Base-by-base conservation (phyloP, 164 flowering plant genomes). In the Saururus chinensis region DNA sequence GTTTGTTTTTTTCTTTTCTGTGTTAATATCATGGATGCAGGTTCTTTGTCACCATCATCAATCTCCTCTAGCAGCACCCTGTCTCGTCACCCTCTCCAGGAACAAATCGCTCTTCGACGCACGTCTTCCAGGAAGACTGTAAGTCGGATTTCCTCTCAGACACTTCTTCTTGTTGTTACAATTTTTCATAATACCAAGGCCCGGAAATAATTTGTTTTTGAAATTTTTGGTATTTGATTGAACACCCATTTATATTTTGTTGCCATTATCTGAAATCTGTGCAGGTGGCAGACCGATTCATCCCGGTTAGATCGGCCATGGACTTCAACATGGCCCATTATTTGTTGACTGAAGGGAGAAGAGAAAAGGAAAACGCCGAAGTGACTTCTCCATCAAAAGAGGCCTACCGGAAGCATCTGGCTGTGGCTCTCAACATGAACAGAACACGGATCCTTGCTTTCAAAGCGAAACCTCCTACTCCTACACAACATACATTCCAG, bases 271-370 rank as follows among this genome's bases (percentile, higher is more conserved):
- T 30, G 37, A 6, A 40, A 13, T 53, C 9, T 61, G 54, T 51
- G 22, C 76, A 82, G 84, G 63, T 54, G 10, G 57, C 76, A 67
- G 82, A 82, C 53, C 74, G 84, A 64, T 82, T 80, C 59, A 80
- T 82, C 53, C 87, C 87, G 0, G 78, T 78, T 26, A 61, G 87
- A 24, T 74, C 81, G 19, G 81, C 87, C 0, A 82, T 82, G 81
- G 84, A 82, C 51, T 73, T 82, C 53, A 82, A 76, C 45, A 71
- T 67, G 55, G 86, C 86, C 0, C 76, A 64, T 20, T 76, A 78
- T 68, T 72, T 75, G 84, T 63, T 80, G 14, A 72, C 69, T 0
- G 80, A 69, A 60, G 73, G 69, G 5, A 72, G 41, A 51, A 77
- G 72, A 66, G 81, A 76, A 40, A 75, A 82, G 65, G 87, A 80